A percentile compares a stretch with the other conserved stretches of the same genome.
These are phyloP conservation scores for Alternaria solani DNA, from an alignment of 2,329 filamentous ascomycete genomes.

Conservation along the genomic window DNA sequence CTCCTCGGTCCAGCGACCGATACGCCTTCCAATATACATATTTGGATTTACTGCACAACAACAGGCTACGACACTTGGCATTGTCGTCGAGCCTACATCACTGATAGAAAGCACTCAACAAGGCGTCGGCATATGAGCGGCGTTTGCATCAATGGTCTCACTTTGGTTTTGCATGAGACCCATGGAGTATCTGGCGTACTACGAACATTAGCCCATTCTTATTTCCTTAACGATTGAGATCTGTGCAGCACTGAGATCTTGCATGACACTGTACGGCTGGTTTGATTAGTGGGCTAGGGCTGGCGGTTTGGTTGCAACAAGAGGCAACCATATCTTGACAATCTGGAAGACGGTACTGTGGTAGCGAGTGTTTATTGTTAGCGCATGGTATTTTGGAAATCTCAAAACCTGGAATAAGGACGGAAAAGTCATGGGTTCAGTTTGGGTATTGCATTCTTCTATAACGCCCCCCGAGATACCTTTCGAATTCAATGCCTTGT, in stretches of 20 bases:
- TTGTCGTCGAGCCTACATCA: conserved; percentile 31
- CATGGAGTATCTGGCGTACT: conserved; percentile 44
- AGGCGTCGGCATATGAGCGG: conserved; percentile 49
- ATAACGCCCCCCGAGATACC: conserved; percentile 25
- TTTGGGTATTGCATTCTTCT: conserved; percentile 23
- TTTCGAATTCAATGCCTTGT: conserved; percentile 22
- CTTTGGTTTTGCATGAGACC: conserved; percentile 41
- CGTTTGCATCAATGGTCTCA: conserved; percentile 47
- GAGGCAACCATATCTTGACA: conserved; percentile 9
- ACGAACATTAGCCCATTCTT: conserved; percentile 24
- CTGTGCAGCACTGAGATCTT: conserved; percentile 25
- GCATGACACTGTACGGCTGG: conserved; percentile 36
- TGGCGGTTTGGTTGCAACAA: conserved; percentile 6
- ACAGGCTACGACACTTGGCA: conserved; percentile 38
- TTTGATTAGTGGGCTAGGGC: conserved; percentile 18
- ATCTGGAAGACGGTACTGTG: conserved; percentile 8
- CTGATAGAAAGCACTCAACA: conserved; percentile 43
- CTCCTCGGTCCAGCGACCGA: conserved; percentile 10
- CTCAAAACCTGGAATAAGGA: conserved; percentile 20
- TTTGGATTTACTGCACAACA: conserved; percentile 37
- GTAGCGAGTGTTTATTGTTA: conserved; percentile 20
- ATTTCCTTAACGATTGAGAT: conserved; percentile 23
- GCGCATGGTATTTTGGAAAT: conserved; percentile 14
- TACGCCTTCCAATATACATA: conserved; percentile 26
- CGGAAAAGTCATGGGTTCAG: conserved; percentile 25